Evolutionary conservation across 2,329 filamentous ascomycete genomes (phyloP).

Genomic region (Scopulariopsis brevicaulis): DNA sequence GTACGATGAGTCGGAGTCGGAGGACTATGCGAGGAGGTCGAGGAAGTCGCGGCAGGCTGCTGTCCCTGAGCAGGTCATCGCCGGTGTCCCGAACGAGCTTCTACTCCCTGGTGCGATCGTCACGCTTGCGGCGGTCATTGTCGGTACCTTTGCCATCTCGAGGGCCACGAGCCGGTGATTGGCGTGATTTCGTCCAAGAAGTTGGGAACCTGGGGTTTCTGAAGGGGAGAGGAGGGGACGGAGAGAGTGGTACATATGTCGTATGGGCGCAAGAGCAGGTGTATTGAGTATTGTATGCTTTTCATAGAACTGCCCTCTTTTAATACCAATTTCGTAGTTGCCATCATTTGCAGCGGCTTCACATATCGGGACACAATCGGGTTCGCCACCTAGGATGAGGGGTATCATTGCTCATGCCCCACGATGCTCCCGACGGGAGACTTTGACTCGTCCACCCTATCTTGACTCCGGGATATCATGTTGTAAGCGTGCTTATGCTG

Average conservation of each 20-base stretch:
- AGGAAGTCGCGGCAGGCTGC: constrained; percentile 23
- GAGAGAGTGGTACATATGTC: constrained; percentile 2
- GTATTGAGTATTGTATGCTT: constrained; percentile 1
- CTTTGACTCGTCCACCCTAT: too few species aligned
- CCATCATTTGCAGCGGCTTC: background rate
- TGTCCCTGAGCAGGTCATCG: constrained; percentile 67
- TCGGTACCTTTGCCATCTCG: constrained; percentile 83
- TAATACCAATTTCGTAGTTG: background rate
- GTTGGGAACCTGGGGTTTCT: background rate
- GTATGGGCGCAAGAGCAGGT: background rate
- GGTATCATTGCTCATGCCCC: too few species aligned
- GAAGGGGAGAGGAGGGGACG: background rate
- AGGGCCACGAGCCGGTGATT: constrained; percentile 46
- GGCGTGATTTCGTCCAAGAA: background rate
- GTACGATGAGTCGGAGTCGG: constrained; percentile 41
- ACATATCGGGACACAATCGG: too few species aligned
- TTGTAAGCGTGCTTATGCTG: too few species aligned
- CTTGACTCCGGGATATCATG: too few species aligned
- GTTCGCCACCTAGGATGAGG: too few species aligned
- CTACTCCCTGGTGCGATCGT: constrained; percentile 89
- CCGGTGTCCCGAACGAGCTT: constrained; percentile 87
- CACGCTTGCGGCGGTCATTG: constrained; percentile 86
- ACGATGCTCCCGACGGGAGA: too few species aligned
- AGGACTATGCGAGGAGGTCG: constrained; percentile 32
- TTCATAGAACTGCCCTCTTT: constrained; percentile 1